These are phyloP conservation scores for Aspergillus novoparasiticus DNA, from an alignment of 2,329 filamentous ascomycete species.

Conservation along the genomic window DNA sequence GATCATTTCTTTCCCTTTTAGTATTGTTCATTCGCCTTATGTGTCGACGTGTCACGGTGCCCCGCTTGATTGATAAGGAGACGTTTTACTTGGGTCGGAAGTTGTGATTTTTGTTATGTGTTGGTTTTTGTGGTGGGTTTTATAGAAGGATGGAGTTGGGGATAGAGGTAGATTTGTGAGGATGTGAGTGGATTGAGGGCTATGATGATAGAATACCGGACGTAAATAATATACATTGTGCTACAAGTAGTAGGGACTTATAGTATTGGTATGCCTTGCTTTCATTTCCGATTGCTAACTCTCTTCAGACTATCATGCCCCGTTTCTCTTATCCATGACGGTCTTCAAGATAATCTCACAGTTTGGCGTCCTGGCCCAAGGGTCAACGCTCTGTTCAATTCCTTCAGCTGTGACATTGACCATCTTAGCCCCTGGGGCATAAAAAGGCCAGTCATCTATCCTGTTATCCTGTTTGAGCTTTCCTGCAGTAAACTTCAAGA, in stretches of 20 bases:
- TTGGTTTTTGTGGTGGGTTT: neutral
- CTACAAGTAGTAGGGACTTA: neutral
- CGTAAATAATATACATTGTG: neutral
- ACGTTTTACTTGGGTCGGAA: no score
- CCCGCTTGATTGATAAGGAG: no score
- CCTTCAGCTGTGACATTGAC: neutral
- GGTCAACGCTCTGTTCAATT: neutral
- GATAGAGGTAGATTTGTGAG: neutral
- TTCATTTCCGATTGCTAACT: neutral
- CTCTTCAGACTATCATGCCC: neutral
- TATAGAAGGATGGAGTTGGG: neutral
- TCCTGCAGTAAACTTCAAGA: neutral
- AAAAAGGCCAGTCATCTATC: neutral
- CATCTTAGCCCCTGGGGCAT: neutral
- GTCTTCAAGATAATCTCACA: slow-evolving; percentile 1
- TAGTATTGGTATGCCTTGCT: neutral
- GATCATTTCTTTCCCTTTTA: no score
- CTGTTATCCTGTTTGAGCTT: neutral
- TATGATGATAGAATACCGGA: neutral
- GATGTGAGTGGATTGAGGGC: neutral
- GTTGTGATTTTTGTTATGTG: neutral
- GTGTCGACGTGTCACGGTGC: no score
- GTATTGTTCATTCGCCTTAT: no score
- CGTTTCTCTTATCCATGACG: neutral
- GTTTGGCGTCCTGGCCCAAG: neutral